Evolutionary conservation across 768 basidiomycete species (phyloP).

Genomic region (Amanita jacksonii): DNA sequence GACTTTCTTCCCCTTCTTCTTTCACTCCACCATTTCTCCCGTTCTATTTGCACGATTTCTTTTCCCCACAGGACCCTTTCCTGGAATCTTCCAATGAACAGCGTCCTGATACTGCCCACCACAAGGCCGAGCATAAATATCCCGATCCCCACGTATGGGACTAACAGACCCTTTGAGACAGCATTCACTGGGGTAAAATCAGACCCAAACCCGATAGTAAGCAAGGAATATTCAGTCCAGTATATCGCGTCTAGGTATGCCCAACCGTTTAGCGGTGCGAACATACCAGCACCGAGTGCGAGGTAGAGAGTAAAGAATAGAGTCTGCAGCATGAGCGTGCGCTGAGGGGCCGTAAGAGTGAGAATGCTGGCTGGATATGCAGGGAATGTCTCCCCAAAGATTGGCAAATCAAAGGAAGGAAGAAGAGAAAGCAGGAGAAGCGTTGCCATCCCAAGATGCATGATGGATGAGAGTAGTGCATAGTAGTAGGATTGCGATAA

Average conservation of each 20-base stretch:
- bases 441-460: conserved; percentile 22
- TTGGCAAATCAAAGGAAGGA: conserved; percentile 17
- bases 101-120: conserved; percentile 26
- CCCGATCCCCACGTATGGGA: conserved; percentile 30
- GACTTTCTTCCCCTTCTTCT: conserved; percentile 3
- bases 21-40: conserved; percentile 17
- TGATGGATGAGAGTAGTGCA: conserved; percentile 22
- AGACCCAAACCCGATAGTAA: conserved; percentile 31
- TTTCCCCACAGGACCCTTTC: conserved; percentile 22
- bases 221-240: conserved; percentile 33
- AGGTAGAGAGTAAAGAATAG: conserved; percentile 30
- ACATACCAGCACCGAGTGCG: conserved; percentile 28
- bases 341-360: conserved; percentile 28
- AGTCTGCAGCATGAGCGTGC: conserved; percentile 34
- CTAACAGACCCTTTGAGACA: conserved; percentile 20
- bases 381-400: conserved; percentile 21
- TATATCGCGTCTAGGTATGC: conserved; percentile 29
- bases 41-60: conserved; percentile 21
- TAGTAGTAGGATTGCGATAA: conserved; percentile 31
- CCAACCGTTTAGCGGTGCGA: conserved; percentile 26
- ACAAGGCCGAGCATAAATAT: conserved; percentile 29
- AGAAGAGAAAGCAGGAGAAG: conserved; percentile 17
- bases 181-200: conserved; percentile 26
- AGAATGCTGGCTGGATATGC: conserved; percentile 28
- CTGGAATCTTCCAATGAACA: conserved; percentile 29